phyloP scores from a whole-genome alignment of 2,329 filamentous ascomycete species.

The Xylaria sp. region DNA sequence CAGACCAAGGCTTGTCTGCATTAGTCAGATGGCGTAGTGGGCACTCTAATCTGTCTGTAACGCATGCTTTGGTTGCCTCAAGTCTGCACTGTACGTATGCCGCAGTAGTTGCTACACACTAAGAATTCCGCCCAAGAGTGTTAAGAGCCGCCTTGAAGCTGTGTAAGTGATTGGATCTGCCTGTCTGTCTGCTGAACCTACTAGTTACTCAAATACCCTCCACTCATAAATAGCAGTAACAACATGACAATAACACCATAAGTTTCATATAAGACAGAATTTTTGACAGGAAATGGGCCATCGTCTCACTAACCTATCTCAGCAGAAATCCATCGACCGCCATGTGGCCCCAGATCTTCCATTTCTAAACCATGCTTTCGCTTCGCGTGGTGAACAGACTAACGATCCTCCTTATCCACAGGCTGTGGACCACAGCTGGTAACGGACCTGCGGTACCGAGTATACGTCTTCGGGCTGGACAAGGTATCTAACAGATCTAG shows the following conservation, averaged over 20 bases:
- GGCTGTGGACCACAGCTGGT: too few species aligned
- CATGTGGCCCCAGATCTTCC: conserved; percentile 1
- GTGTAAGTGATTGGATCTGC: neutral
- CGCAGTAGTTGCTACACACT: neutral
- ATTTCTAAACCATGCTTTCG: conserved; percentile 1
- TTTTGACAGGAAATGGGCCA: neutral
- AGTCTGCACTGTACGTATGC: neutral
- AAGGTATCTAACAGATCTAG: neutral
- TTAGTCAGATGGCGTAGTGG: neutral
- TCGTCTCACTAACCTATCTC: neutral
- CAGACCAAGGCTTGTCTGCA: conserved; percentile 15
- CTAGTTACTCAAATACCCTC: neutral
- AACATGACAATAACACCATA: neutral
- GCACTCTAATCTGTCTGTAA: conserved; percentile 2
- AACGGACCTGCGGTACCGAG: conserved; percentile 9
- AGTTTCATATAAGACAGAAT: neutral
- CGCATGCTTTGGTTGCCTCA: neutral
- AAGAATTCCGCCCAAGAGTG: neutral
- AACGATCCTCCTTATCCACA: conserved; percentile 11
- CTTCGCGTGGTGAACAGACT: conserved; percentile 2
- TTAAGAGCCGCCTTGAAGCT: neutral
- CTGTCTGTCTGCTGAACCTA: too few species aligned
- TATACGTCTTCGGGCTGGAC: neutral
- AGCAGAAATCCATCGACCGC: neutral
- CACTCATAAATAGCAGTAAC: too few species aligned